Evolutionary conservation across 352 stramenopile genomes (phyloP).

Genomic region (Phytophthora capsici): DNA sequence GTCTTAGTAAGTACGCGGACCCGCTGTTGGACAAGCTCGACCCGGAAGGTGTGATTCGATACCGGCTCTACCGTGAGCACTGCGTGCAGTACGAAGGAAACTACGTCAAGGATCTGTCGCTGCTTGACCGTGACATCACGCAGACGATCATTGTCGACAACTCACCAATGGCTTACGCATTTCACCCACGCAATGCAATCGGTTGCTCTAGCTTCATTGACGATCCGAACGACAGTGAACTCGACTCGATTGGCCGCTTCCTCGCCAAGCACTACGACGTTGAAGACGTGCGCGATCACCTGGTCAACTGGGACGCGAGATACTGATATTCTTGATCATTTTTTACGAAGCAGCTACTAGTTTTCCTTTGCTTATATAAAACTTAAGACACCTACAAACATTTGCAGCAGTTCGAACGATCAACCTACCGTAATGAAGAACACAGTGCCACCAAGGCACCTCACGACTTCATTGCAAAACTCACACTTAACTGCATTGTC

Average conservation of each 20-base stretch:
- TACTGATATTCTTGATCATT: constrained; percentile 43
- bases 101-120: constrained; percentile 97
- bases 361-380: too few relatives aligned
- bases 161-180: constrained; percentile 97
- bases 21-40: constrained; percentile 97
- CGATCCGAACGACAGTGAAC: constrained; percentile 87
- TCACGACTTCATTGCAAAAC: not conserved
- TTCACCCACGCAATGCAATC: constrained; percentile 94
- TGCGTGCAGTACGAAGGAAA: constrained; percentile 96
- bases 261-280: constrained; percentile 54
- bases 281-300: constrained; percentile 71
- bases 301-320: constrained; percentile 70
- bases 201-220: constrained; percentile 92
- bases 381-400: too few relatives aligned
- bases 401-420: too few relatives aligned
- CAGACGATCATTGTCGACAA: constrained; percentile 99
- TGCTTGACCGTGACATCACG: constrained; percentile 93
- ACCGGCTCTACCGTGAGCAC: constrained; percentile 93
- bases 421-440: too few relatives aligned
- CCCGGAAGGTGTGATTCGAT: constrained; percentile 87
- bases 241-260: constrained; percentile 81
- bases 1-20: constrained; percentile 98
- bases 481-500: not conserved
- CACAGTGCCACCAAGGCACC: not conserved
- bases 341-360: too few relatives aligned